These are phyloP conservation scores for Boletus pseudopeckii DNA, from an alignment of 768 basidiomycete species.

Conservation along the genomic window DNA sequence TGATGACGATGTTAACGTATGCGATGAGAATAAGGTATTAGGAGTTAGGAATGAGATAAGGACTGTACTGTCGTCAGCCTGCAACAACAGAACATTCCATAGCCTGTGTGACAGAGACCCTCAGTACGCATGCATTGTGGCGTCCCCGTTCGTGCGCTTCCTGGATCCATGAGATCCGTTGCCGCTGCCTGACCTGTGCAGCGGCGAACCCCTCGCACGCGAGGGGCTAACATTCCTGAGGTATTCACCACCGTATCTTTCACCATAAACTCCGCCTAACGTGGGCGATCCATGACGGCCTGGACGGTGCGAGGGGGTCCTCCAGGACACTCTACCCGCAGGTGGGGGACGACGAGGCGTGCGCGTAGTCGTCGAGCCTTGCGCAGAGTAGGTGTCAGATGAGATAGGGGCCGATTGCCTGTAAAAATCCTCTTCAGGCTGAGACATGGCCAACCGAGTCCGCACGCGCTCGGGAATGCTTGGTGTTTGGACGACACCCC, in stretches of 20 bases:
- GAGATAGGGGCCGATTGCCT: not conserved
- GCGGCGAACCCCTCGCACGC: not conserved
- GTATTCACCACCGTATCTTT: not conserved
- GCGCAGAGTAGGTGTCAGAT: not conserved
- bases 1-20: no score
- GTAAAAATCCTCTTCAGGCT: not conserved
- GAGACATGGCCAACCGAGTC: conserved; percentile 4
- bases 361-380: not conserved
- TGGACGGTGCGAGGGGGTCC: not conserved
- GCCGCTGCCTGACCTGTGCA: not conserved
- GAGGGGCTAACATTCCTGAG: not conserved
- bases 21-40: no score
- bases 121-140: not conserved
- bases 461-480: conserved; percentile 6
- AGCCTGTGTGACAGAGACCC: no score
- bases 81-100: no score
- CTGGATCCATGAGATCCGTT: not conserved
- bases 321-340: not conserved
- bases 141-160: not conserved
- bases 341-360: not conserved
- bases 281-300: not conserved
- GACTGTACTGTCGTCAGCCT: no score
- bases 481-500: conserved; percentile 4
- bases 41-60: no score
- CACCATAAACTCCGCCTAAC: not conserved